These are phyloP conservation scores for Leccinum aurantiacum DNA, from an alignment of 768 basidiomycete species.

Conservation along the genomic window DNA sequence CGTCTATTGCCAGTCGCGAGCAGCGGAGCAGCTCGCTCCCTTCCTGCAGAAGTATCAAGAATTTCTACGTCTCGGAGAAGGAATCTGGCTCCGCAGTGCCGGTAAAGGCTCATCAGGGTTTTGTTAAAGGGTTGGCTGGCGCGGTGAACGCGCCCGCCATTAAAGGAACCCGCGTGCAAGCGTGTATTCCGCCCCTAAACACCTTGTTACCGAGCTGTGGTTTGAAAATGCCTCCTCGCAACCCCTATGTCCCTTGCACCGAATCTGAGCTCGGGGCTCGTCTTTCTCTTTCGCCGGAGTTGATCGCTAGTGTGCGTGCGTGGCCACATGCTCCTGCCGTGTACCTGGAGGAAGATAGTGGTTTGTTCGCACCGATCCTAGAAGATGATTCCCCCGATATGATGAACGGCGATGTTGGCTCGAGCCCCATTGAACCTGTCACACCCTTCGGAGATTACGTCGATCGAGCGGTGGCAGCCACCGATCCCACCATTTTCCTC, in stretches of 20 bases:
- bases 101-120: slow-evolving; percentile 49
- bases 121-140: slow-evolving; percentile 70
- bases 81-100: slow-evolving; percentile 27
- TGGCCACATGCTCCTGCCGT: slow-evolving; percentile 22
- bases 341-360: slow-evolving; percentile 28
- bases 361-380: slow-evolving; percentile 59
- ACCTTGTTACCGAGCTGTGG: slow-evolving; percentile 18
- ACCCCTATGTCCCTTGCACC: slow-evolving; percentile 27
- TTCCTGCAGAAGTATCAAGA: slow-evolving; percentile 68
- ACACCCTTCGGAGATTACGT: slow-evolving; percentile 79
- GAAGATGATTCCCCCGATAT: slow-evolving; percentile 65
- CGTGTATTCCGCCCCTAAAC: slow-evolving; percentile 76
- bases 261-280: neutral
- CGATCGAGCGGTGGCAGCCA: slow-evolving; percentile 64
- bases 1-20: slow-evolving; percentile 64
- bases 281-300: slow-evolving; percentile 15
- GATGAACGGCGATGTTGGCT: slow-evolving; percentile 50
- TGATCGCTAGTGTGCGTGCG: slow-evolving; percentile 3
- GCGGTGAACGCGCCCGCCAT: slow-evolving; percentile 78
- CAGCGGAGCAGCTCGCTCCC: slow-evolving; percentile 74
- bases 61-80: slow-evolving; percentile 66
- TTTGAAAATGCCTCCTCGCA: slow-evolving; percentile 15
- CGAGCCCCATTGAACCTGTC: slow-evolving; percentile 71
- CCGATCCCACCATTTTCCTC: slow-evolving; percentile 27
- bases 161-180: slow-evolving; percentile 84